A percentile compares a stretch with the other conserved stretches of the same genome.
Conservation (phyloP, 495 filamentous ascomycete genomes). For the Penicillium crystallinum region DNA sequence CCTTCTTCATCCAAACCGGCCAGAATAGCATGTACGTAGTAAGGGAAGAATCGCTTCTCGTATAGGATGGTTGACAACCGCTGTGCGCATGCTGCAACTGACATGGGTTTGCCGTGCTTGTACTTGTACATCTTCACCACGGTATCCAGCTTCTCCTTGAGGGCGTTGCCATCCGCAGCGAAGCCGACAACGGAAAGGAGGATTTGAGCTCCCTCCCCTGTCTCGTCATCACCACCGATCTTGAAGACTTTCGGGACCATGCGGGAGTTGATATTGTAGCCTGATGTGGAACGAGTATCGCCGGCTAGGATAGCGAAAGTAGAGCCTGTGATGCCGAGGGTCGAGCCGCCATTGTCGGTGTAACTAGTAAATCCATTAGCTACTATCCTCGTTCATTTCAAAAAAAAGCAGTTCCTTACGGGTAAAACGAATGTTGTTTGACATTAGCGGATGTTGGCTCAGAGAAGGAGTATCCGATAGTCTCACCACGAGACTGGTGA, state of each 20-base stretch:
- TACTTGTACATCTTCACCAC: slow-evolving; percentile 97
- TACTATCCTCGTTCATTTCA: neutral
- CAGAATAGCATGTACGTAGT: slow-evolving; percentile 90
- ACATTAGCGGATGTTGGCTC: slow-evolving; percentile 44
- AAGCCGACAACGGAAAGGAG: slow-evolving; percentile 93
- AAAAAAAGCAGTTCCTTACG: slow-evolving; percentile 48
- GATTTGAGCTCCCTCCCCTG: slow-evolving; percentile 76
- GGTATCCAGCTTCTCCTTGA: slow-evolving; percentile 83
- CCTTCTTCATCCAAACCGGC: slow-evolving; percentile 93
- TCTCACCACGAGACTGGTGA: slow-evolving; percentile 37
- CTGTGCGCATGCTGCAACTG: slow-evolving; percentile 87
- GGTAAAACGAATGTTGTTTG: slow-evolving; percentile 85
- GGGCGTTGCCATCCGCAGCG: slow-evolving; percentile 83
- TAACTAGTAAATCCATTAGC: slow-evolving; percentile 54
- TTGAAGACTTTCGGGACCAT: slow-evolving; percentile 93
- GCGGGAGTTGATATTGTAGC: slow-evolving; percentile 98
- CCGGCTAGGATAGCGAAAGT: slow-evolving; percentile 95
- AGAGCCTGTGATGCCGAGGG: slow-evolving; percentile 86
- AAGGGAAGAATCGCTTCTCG: slow-evolving; percentile 96
- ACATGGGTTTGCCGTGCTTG: slow-evolving; percentile 90
- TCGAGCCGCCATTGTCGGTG: slow-evolving; percentile 95
- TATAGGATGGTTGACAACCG: slow-evolving; percentile 90
- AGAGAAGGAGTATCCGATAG: slow-evolving; percentile 58
- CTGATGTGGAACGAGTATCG: slow-evolving; percentile 88
- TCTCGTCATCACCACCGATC: slow-evolving; percentile 83